These are phyloP conservation scores for Phoenix dactylifera DNA, from an alignment of 176 grass and related monocot species.

Conservation along the genomic window DNA sequence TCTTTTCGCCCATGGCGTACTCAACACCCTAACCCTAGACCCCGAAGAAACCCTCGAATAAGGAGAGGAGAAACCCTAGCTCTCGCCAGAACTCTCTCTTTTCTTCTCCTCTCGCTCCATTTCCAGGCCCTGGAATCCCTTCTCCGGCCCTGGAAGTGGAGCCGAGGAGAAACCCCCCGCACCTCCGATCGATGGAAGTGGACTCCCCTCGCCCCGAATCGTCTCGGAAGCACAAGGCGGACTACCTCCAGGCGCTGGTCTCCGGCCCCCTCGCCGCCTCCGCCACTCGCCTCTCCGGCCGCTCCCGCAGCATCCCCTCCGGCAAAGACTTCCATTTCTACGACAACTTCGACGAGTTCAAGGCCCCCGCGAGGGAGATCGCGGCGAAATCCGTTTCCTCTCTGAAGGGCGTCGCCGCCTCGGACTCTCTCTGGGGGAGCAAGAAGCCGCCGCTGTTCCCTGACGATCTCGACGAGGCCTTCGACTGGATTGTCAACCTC, in stretches of 20 bases:
- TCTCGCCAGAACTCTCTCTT: not conserved
- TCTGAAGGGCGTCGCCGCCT: conserved; percentile 13
- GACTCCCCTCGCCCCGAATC: conserved; percentile 19
- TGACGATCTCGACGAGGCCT: conserved; percentile 51
- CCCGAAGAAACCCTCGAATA: too few relatives aligned
- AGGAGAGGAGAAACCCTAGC: conserved; percentile 4
- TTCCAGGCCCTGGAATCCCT: too few relatives aligned
- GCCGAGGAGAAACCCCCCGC: not conserved
- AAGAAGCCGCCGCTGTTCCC: conserved; percentile 34
- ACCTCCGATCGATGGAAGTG: conserved; percentile 32
- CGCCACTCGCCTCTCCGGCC: conserved; percentile 29
- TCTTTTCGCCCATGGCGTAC: not conserved
- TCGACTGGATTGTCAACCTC: conserved; percentile 52
- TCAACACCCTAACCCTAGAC: conserved; percentile 7
- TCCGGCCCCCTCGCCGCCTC: conserved; percentile 33
- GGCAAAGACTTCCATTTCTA: conserved; percentile 79
- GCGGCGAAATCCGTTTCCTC: conserved; percentile 37
- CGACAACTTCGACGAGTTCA: conserved; percentile 75
- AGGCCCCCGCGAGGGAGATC: conserved; percentile 37
- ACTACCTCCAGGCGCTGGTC: conserved; percentile 22
- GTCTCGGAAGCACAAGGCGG: conserved; percentile 15
- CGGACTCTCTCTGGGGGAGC: conserved; percentile 20
- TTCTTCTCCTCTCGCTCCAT: not conserved
- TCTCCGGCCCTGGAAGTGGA: too few relatives aligned
- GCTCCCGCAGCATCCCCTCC: conserved; percentile 26